Percentiles rank a stretch among this genome's conserved stretches.
These are phyloP conservation scores for Spencermartinsiella europaea DNA, from an alignment of 805 yeast genomes.

Conservation along the genomic window DNA sequence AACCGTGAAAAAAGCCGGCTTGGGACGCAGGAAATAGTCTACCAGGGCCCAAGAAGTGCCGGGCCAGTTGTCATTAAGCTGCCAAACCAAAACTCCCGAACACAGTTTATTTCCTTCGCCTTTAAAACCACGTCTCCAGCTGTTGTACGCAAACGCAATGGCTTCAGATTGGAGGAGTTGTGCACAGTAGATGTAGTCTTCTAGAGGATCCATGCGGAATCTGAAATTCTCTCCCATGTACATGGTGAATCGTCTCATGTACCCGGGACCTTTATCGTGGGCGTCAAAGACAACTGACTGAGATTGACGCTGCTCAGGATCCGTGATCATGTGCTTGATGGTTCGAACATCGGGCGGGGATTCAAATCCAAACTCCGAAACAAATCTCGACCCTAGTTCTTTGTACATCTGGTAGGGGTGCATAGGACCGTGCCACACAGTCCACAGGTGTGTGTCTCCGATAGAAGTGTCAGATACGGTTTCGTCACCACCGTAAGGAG, in stretches of 20 bases:
- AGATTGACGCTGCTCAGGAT: slow-evolving; percentile 37
- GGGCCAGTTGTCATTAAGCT: slow-evolving; percentile 51
- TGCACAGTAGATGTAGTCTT: slow-evolving; percentile 45
- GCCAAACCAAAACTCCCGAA: slow-evolving; percentile 52
- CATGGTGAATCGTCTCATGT: slow-evolving; percentile 41
- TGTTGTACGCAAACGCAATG: slow-evolving; percentile 40
- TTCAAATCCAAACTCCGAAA: slow-evolving; percentile 52
- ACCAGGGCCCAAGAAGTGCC: slow-evolving; percentile 46
- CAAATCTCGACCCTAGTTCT: slow-evolving; percentile 43
- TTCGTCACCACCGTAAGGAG: slow-evolving; percentile 39
- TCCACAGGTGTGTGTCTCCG: slow-evolving; percentile 54
- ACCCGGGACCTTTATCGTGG: slow-evolving; percentile 48
- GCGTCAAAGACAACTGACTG: slow-evolving; percentile 41
- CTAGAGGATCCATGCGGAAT: slow-evolving; percentile 34
- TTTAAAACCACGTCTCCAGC: slow-evolving; percentile 46
- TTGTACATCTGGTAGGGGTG: slow-evolving; percentile 47
- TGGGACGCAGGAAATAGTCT: slow-evolving; percentile 41
- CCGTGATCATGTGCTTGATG: slow-evolving; percentile 35
- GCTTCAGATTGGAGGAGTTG: slow-evolving; percentile 51
- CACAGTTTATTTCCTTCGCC: slow-evolving; percentile 32
- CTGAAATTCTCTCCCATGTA: slow-evolving; percentile 44
- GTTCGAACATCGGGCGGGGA: slow-evolving; percentile 40
- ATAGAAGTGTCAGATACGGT: slow-evolving; percentile 36
- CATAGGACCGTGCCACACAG: slow-evolving; percentile 52
- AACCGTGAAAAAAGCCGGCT: slow-evolving; percentile 44